Evolutionary conservation across 257 asterid genomes (phyloP), one percentile per base, ranked within the genome.

Genomic region (Nicotiana obtusifolia): DNA sequence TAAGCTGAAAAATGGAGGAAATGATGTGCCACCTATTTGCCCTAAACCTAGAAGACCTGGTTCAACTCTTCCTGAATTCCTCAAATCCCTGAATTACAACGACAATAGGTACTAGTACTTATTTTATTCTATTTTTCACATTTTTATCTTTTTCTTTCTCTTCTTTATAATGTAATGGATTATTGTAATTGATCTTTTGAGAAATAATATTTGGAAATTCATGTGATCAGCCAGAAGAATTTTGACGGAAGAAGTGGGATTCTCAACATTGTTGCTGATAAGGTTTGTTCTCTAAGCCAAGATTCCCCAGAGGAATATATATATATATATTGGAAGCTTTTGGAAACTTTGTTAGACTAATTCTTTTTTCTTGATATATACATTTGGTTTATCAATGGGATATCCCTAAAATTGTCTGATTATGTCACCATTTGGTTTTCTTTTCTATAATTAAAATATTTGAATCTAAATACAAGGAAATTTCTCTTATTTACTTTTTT

Each of bases 41-140:
- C 93, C 97, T 24, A 92, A 92, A 87, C 95, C 97, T 41, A 92
- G 89, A 77, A 88, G 91, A 17, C 82, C 83, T 13, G 86, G 88
- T 26, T 82, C 92, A 4, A 31, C 88, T 64, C 80, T 89, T 49
- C 92, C 93, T 52, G 88, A 86, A 26, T 86, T 89, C 52, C 84
- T 92, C 80, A 83, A 82, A 64, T 82, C 92, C 64, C 79, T 66
- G 64, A 71, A 75, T 57, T 88, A 86, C 84, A 81, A 57, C 79
- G 83, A 88, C 30, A 86, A 82, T 75, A 56, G 85, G 95, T 91
- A 85, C 67, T 83, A n/a, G n/a, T n/a, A 54, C 20, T 68, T 5
- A 17, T 60, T 59, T 7, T 11, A 47, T n/a, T 57, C 8, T 13
- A 13, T 35, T 37, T 4, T 20, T 2, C 49, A 35, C 7, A 1